Conservation (phyloP, 2,329 filamentous ascomycete genomes). For the Fusarium domesticum region DNA sequence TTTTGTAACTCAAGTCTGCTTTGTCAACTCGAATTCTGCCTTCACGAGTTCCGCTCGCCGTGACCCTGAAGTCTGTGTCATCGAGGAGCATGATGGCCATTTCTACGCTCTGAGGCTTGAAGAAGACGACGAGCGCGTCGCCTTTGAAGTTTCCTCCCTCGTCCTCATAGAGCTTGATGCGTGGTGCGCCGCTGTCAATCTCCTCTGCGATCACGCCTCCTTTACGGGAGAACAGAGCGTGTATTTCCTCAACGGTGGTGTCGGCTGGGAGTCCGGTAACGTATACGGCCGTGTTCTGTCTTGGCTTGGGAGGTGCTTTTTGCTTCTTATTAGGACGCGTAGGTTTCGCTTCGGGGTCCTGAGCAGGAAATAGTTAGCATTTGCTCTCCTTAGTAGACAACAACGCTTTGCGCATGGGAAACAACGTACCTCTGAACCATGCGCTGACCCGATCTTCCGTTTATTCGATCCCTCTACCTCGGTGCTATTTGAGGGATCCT, state of each 20-base stretch:
- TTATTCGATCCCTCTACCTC: conserved; percentile 35
- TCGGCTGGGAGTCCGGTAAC: conserved; percentile 84
- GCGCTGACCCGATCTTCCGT: conserved; percentile 41
- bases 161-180: conserved; percentile 91
- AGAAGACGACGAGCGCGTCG: conserved; percentile 89
- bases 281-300: conserved; percentile 86
- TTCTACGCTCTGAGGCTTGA: conserved; percentile 88
- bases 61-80: conserved; percentile 75
- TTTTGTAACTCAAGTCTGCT: conserved; percentile 91
- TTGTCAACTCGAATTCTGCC: conserved; percentile 77
- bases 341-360: conserved; percentile 33
- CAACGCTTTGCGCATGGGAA: not conserved
- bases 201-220: conserved; percentile 92
- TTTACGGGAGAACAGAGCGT: conserved; percentile 76
- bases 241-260: conserved; percentile 74
- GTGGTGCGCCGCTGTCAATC: conserved; percentile 80
- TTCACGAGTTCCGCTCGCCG: conserved; percentile 46
- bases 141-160: conserved; percentile 84
- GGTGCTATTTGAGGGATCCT: conserved; percentile 26
- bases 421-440: conserved; percentile 43
- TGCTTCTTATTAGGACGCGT: conserved; percentile 44
- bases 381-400: not conserved
- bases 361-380: conserved; percentile 3
- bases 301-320: conserved; percentile 48
- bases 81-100: conserved; percentile 79